Evolutionary conservation across 257 asterid species (phyloP), one percentile per base, ranked within the genome.

Genomic region (Eustoma russellianum): DNA sequence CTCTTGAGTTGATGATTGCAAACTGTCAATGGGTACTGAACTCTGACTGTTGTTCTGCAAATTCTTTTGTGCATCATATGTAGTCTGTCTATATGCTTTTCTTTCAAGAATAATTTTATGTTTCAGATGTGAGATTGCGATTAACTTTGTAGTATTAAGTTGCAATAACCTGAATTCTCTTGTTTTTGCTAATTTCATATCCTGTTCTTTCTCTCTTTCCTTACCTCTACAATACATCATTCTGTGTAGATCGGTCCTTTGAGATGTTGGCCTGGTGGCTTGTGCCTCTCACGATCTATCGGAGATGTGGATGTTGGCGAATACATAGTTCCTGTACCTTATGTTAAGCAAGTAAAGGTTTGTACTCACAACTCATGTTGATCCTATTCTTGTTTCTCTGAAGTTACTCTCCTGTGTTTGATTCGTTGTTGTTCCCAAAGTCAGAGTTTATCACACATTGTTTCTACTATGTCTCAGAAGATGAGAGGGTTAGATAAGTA

Each of bases 251-350:
- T 92, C 66, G 99, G 99, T 66, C 99, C 99, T 9, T 67, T 92
- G 68, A 80, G 99, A 81, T 92, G 99, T 71, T 92, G 99, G 99
- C 99, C 99, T 17, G 99, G 99, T 59, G 99, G 99, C 5, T 69
- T 92, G 68, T 88, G 99, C 71, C 93, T 92, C 48, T 92, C 99
- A 0, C 88, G 99, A 60, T 92, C 99, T 61, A 83, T 92, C 50
- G 99, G 99, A 17, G 99, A 92, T 71, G 76, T 85, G 94, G 99
- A 92, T 72, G 94, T 92, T 58, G 99, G 99, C 18, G 99, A 92
- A 77, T 88, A 52, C 67, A 92, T 92, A 60, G 99, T 92, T 78
- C 94, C 99, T 19, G 79, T 92, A 17, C 99, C 99, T 48, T 66
- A 88, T 64, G 99, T 92, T 55, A 92, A 92, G 86, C 99, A 92